Evolutionary conservation across 192 early-diverging fungal species (phyloP).

Genomic region (Phycomyces blakesleeanus): DNA sequence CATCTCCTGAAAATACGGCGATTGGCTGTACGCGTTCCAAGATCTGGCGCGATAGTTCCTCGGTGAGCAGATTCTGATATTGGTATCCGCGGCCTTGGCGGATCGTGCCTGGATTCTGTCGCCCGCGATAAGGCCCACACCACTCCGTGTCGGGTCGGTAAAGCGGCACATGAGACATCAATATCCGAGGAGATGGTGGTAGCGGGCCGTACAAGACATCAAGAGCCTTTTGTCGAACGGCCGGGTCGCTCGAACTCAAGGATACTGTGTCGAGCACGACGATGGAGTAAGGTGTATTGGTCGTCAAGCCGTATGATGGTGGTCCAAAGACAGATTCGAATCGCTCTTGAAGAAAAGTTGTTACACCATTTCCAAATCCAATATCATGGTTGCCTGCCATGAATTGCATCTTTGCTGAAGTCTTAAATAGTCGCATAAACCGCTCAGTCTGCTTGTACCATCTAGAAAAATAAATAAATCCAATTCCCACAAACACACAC

Average conservation of each 20-base stretch:
- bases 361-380: constrained; percentile 68
- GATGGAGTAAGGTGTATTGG: constrained; percentile 56
- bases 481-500: constrained; percentile 41
- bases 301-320: constrained; percentile 46
- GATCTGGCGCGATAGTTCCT: constrained; percentile 53
- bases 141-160: constrained; percentile 58
- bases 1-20: constrained; percentile 85
- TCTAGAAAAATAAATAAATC: constrained; percentile 38
- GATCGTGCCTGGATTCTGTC: constrained; percentile 48
- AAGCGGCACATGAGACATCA: constrained; percentile 87
- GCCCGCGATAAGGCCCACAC: constrained; percentile 61
- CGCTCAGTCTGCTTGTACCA: not conserved
- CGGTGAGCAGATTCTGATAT: constrained; percentile 80
- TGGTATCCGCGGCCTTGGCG: constrained; percentile 72
- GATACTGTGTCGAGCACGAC: constrained; percentile 77
- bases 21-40: constrained; percentile 57
- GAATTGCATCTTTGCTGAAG: constrained; percentile 42
- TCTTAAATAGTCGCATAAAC: constrained; percentile 3
- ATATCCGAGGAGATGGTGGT: constrained; percentile 43
- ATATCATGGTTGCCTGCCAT: constrained; percentile 94
- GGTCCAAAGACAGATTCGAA: constrained; percentile 53
- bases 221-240: constrained; percentile 45
- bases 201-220: constrained; percentile 41
- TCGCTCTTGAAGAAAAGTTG: constrained; percentile 33
- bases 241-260: constrained; percentile 42